These are phyloP conservation scores for Lachnum nothofagi DNA, from an alignment of 2,329 filamentous ascomycete species.

Conservation along the genomic window DNA sequence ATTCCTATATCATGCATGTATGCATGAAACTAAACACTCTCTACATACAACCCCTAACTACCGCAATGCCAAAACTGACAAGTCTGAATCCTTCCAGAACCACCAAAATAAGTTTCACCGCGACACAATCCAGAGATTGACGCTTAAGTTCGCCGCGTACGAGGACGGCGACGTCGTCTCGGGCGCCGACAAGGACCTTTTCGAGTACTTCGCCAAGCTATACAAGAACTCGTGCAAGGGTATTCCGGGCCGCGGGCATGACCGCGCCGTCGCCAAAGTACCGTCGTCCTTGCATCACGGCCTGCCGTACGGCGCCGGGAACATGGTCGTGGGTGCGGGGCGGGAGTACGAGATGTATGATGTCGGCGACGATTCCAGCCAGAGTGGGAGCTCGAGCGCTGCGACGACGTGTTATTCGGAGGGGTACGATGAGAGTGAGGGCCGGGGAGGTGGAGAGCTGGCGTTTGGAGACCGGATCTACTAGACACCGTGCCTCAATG, in stretches of 20 bases:
- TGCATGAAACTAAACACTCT: neutral
- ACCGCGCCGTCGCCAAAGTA: conserved; percentile 54
- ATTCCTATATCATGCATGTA: neutral
- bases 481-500: conserved; percentile 24
- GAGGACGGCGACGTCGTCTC: conserved; percentile 58
- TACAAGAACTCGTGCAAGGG: conserved; percentile 99
- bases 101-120: conserved; percentile 94
- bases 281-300: conserved; percentile 5
- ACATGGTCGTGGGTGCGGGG: conserved; percentile 13
- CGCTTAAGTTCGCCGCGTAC: conserved; percentile 62
- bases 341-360: conserved; percentile 43
- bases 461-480: conserved; percentile 43
- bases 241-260: conserved; percentile 91
- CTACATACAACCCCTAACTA: neutral
- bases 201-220: conserved; percentile 77
- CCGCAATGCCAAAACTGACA: conserved; percentile 10
- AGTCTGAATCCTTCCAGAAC: conserved; percentile 47
- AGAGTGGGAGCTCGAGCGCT: conserved; percentile 27
- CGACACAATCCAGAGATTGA: conserved; percentile 64
- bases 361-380: conserved; percentile 38
- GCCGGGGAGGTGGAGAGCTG: conserved; percentile 29
- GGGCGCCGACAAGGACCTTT: conserved; percentile 67
- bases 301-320: too few species aligned
- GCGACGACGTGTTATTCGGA: conserved; percentile 7
- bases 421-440: conserved; percentile 20